A percentile compares a stretch with the other conserved stretches of the same genome.
Conservation (phyloP, 805 yeast genomes). For the Kodamaea nitidulidarum region DNA sequence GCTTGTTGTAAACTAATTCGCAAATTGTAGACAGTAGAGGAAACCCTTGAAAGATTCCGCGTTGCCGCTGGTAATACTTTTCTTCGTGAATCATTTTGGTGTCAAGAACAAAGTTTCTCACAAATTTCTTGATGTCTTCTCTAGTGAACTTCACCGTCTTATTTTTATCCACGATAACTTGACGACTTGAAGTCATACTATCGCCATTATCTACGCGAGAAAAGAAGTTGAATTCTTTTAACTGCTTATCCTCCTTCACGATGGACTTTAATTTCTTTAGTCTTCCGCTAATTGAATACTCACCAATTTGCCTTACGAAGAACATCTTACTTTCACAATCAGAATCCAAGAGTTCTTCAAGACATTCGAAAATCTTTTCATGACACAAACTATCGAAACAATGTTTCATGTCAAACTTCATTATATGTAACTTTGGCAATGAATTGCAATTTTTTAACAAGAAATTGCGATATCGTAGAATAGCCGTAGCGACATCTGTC, state of each 20-base stretch:
- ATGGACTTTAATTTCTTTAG: slow-evolving; percentile 11
- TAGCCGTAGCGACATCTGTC: slow-evolving; percentile 38
- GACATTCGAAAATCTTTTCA: slow-evolving; percentile 30
- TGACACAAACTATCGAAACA: slow-evolving; percentile 75
- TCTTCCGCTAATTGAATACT: slow-evolving; percentile 5
- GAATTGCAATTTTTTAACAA: neutral
- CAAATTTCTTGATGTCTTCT: slow-evolving; percentile 41
- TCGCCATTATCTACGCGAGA: no score
- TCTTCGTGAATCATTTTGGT: slow-evolving; percentile 40
- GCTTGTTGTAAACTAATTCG: slow-evolving; percentile 62
- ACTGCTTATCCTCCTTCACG: slow-evolving; percentile 13
- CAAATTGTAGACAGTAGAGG: slow-evolving; percentile 72
- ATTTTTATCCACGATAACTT: slow-evolving; percentile 25
- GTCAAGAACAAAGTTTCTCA: slow-evolving; percentile 50
- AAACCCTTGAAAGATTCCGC: slow-evolving; percentile 85
- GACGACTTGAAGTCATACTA: no score
- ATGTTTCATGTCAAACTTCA: slow-evolving; percentile 71
- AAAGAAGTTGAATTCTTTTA: slow-evolving; percentile 8
- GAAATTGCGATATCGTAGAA: neutral
- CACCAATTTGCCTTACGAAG: slow-evolving; percentile 18
- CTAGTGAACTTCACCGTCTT: slow-evolving; percentile 36
- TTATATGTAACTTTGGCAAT: slow-evolving; percentile 40
- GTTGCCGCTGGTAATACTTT: slow-evolving; percentile 43
- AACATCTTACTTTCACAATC: slow-evolving; percentile 17
- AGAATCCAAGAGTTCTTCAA: slow-evolving; percentile 26